phyloP scores from a whole-genome alignment of 2,329 filamentous ascomycete genomes.

The Microcera coccophila region DNA sequence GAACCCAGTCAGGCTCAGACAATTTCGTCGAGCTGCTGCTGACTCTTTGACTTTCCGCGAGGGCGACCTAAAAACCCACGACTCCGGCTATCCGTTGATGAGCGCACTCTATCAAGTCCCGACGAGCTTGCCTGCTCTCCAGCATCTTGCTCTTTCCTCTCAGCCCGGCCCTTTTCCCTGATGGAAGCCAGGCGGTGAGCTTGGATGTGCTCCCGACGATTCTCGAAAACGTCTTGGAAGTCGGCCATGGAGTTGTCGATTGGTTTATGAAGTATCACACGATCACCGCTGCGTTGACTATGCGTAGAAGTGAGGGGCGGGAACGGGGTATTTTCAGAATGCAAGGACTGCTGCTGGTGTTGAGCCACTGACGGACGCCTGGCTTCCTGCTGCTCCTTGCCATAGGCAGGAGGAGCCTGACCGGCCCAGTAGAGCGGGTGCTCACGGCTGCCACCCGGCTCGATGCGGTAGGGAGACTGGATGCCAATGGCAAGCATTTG shows the following conservation, averaged over 20 bases:
- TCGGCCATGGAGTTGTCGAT: constrained; percentile 36
- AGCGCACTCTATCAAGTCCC: constrained; percentile 21
- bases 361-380: constrained; percentile 8
- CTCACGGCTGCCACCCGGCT: constrained; percentile 66
- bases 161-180: constrained; percentile 34
- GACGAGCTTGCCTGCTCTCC: constrained; percentile 28
- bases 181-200: constrained; percentile 37
- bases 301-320: constrained; percentile 10
- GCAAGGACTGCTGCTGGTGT: constrained; percentile 8
- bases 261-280: constrained; percentile 19
- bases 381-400: constrained; percentile 25
- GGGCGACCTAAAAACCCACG: constrained; percentile 28
- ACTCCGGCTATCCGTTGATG: constrained; percentile 25
- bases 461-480: constrained; percentile 62
- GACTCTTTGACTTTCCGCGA: constrained; percentile 28
- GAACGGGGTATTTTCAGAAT: constrained; percentile 8
- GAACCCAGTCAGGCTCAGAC: constrained; percentile 19
- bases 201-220: constrained; percentile 35
- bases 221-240: constrained; percentile 46
- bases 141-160: constrained; percentile 25
- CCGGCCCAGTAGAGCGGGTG: constrained; percentile 58
- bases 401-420: constrained; percentile 32
- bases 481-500: constrained; percentile 81
- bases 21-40: constrained; percentile 21
- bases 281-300: constrained; percentile 14